Percentiles rank a stretch among this genome's conserved stretches.
phyloP scores from a whole-genome alignment of 2,329 filamentous ascomycete genomes.

The Cytospora leucostoma region DNA sequence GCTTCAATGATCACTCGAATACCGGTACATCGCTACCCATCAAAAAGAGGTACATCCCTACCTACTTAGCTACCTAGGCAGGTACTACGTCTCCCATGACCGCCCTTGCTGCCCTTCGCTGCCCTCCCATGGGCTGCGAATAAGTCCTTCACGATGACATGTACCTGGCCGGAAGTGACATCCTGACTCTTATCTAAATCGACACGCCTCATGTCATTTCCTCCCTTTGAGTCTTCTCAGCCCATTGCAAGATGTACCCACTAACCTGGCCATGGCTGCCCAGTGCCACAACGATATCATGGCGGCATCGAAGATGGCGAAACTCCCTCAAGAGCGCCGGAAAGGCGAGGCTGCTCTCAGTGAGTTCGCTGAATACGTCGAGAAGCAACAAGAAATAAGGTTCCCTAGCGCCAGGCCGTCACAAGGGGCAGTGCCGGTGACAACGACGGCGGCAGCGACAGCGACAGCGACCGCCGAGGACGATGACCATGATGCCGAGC shows the following conservation, averaged over 20 bases:
- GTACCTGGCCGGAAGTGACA: background rate
- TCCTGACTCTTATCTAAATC: background rate
- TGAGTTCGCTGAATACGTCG: slow-evolving; percentile 97
- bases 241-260: background rate
- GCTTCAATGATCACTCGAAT: slow-evolving; percentile 24
- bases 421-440: slow-evolving; percentile 35
- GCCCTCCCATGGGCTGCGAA: background rate
- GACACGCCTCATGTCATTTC: background rate
- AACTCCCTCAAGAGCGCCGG: slow-evolving; percentile 74
- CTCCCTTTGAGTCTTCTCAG: background rate
- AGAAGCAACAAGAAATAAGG: slow-evolving; percentile 82
- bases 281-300: slow-evolving; percentile 43
- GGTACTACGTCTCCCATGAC: background rate
- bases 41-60: slow-evolving; percentile 3
- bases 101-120: background rate
- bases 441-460: slow-evolving; percentile 35
- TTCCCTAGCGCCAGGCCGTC: slow-evolving; percentile 45
- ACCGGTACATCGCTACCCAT: slow-evolving; percentile 4
- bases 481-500: slow-evolving; percentile 69
- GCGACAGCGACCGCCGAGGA: slow-evolving; percentile 35
- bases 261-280: slow-evolving; percentile 3
- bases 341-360: slow-evolving; percentile 88
- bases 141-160: too few relatives aligned
- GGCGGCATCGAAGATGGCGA: slow-evolving; percentile 53
- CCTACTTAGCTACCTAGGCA: background rate